Base-by-base conservation (phyloP, 306 rosid genomes). In the Sicyos baderoa region DNA sequence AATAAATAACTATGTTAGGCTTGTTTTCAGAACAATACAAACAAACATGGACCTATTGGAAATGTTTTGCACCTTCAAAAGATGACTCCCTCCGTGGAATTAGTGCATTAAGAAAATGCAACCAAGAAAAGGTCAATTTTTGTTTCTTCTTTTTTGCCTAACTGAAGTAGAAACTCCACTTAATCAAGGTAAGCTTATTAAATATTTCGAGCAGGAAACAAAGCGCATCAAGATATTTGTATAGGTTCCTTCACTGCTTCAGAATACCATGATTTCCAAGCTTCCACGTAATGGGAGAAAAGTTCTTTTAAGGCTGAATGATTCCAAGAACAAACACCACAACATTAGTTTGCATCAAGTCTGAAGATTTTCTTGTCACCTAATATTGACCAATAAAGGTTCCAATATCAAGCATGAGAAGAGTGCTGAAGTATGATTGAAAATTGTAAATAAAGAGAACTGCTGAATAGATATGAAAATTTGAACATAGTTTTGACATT, bases 221-320 rank as follows among this genome's bases (percentile, higher is more conserved):
- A 29, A 50, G 55, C 54, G 18, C 61, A 59, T 73, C 76, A 73
- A 60, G 70, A 61, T 25, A 61, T 62, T 62, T 62, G 54, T 49
- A 59, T 48, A 11, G 59, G 61, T 73, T 73, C 62, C 76, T 73
- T 50, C 59, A 62, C 76, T 50, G 76, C 76, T 61, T 73, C 76
- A 23, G 76, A 73, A 57, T 40, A 71, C 87, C 82, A 83, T 40
- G 79, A 79, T 74, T 81, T 77, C 86, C 84, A 77, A 11, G 86
- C 84, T 71, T 83, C 86, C 84, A 57, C 60, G 80, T 79, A 85
- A 81, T 81, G 84, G 56, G 81, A 77, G 79, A 81, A 86, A 47
- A 81, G 76, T 69, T 79, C 82, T 21, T 61, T 57, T 27, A 79
- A 22, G 47, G 80, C 88, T 73, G 81, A 63, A 68, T 74, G 51